These are phyloP conservation scores for Glycine latifolia DNA, from an alignment of 306 rosid genomes.

Conservation along the genomic window DNA sequence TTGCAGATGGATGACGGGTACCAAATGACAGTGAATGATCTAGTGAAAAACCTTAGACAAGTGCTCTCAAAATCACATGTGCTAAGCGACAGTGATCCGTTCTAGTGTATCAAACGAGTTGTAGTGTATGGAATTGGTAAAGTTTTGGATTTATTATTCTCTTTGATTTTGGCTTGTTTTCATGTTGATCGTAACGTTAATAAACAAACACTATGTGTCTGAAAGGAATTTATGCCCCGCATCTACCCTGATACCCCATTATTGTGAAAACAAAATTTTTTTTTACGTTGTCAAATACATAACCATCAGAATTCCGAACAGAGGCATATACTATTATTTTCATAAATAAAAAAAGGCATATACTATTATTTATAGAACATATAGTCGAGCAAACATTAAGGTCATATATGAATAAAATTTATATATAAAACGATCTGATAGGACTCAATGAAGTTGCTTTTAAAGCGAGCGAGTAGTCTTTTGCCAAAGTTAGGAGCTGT, in stretches of 20 bases:
- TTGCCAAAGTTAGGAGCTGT: no score
- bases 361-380: neutral
- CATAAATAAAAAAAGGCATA: no score
- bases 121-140: neutral
- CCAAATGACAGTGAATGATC: constrained; percentile 38
- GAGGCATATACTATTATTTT: neutral
- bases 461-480: no score
- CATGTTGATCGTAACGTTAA: neutral
- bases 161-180: neutral
- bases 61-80: neutral
- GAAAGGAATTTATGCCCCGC: neutral
- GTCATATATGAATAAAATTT: no score
- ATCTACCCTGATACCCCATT: neutral
- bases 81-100: constrained; percentile 43
- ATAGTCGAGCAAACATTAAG: no score
- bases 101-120: constrained; percentile 53
- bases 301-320: neutral
- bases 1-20: constrained; percentile 43
- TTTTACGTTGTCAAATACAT: neutral
- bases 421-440: no score
- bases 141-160: neutral
- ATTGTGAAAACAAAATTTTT: neutral
- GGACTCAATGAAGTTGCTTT: no score
- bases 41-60: constrained; percentile 36
- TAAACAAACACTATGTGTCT: neutral